These are phyloP conservation scores for Claviceps purpurea DNA, from an alignment of 2,329 filamentous ascomycete genomes.

Conservation along the genomic window DNA sequence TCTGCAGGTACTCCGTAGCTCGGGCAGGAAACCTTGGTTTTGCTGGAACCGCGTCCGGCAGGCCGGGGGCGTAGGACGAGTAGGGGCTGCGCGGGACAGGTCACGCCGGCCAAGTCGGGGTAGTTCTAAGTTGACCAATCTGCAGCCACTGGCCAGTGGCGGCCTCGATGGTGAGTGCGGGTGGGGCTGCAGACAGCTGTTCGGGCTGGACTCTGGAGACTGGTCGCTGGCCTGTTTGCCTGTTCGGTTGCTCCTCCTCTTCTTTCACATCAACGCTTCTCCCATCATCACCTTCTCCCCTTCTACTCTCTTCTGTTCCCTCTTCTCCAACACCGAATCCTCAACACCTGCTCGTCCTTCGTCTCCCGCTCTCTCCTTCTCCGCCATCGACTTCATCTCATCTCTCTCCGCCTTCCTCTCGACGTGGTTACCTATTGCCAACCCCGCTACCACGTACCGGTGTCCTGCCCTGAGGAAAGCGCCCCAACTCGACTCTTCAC, in stretches of 20 bases:
- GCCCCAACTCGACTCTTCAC: not conserved
- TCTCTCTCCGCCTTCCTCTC: slow-evolving; percentile 2
- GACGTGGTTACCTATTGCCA: not conserved
- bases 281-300: slow-evolving; percentile 3
- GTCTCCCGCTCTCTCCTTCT: not conserved
- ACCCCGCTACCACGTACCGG: slow-evolving; percentile 3
- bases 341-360: not conserved
- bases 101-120: too few species aligned
- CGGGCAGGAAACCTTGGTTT: too few species aligned
- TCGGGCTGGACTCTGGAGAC: not conserved
- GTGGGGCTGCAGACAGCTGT: not conserved
- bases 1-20: too few species aligned
- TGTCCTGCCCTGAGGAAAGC: not conserved
- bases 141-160: not conserved
- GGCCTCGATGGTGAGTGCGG: not conserved
- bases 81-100: too few species aligned
- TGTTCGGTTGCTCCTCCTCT: not conserved
- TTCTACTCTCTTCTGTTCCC: slow-evolving; percentile 1
- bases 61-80: too few species aligned
- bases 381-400: not conserved
- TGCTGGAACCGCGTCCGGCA: too few species aligned
- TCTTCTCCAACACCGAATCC: slow-evolving; percentile 1
- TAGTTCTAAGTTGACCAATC: too few species aligned
- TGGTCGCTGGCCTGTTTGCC: not conserved
- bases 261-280: slow-evolving; percentile 1